Conservation (phyloP, 2,329 filamentous ascomycete species). For the Scedosporium minutisporum region DNA sequence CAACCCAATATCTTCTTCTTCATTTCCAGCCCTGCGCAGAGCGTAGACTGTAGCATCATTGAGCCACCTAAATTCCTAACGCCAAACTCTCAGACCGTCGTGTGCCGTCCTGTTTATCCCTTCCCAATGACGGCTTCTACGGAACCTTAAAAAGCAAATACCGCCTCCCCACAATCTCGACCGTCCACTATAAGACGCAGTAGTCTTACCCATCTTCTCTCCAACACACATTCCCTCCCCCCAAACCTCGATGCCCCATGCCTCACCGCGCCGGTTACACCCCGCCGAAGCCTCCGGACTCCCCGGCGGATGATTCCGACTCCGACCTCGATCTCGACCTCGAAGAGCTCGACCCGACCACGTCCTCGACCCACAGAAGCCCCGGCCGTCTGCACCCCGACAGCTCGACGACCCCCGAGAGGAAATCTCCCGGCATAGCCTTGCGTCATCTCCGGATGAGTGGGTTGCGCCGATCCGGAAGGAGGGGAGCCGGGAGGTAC, state of each 20-base stretch:
- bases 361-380: slow-evolving; percentile 14
- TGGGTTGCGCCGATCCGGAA: slow-evolving; percentile 42
- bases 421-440: slow-evolving; percentile 53
- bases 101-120: background rate
- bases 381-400: slow-evolving; percentile 37
- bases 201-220: background rate
- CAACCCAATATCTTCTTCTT: background rate
- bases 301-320: slow-evolving; percentile 55
- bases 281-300: slow-evolving; percentile 53
- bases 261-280: slow-evolving; percentile 43
- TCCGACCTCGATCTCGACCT: slow-evolving; percentile 66
- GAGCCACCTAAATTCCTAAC: background rate
- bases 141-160: background rate
- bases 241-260: slow-evolving; percentile 34
- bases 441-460: slow-evolving; percentile 62
- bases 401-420: slow-evolving; percentile 28
- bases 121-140: background rate
- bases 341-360: slow-evolving; percentile 64
- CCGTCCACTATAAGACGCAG: background rate
- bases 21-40: background rate
- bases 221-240: background rate
- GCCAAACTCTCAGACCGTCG: background rate
- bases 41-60: background rate
- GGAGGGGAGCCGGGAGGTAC: slow-evolving; percentile 46
- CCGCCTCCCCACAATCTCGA: background rate